Conservation (phyloP, 768 basidiomycete genomes). For the Crucibulum laeve region DNA sequence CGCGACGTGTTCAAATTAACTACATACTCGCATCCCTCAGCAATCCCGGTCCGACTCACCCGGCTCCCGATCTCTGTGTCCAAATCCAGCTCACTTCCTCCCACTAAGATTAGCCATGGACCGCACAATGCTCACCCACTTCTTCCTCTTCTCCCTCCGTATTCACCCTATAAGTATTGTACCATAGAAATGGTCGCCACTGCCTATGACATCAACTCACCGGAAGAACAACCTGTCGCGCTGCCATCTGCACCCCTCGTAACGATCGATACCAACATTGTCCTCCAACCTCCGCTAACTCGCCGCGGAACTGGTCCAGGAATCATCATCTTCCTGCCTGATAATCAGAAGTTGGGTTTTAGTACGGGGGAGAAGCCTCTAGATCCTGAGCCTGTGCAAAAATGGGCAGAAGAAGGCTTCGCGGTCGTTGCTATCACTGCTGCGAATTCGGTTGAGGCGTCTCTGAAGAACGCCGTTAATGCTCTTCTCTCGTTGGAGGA, state of each 20-base stretch:
- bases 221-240: conserved; percentile 32
- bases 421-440: conserved; percentile 35
- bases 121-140: background rate
- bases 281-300: conserved; percentile 44
- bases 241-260: conserved; percentile 37
- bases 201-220: conserved; percentile 33
- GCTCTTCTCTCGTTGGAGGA: conserved; percentile 29
- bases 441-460: conserved; percentile 15
- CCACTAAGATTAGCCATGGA: too few species aligned
- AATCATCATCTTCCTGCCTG: conserved; percentile 37
- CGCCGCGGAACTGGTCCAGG: conserved; percentile 46
- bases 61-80: too few species aligned
- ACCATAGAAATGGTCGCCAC: conserved; percentile 11
- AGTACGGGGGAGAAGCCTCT: conserved; percentile 24
- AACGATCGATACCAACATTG: conserved; percentile 21
- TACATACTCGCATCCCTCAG: too few species aligned
- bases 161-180: background rate
- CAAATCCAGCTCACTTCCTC: too few species aligned
- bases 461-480: conserved; percentile 27
- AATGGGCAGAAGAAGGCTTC: conserved; percentile 55
- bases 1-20: too few species aligned
- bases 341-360: conserved; percentile 16
- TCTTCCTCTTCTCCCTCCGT: too few species aligned
- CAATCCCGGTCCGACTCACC: too few species aligned
- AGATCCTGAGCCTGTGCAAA: conserved; percentile 44